Conservation (phyloP, 2,329 filamentous ascomycete species). For the Thielaviopsis ethacetica region DNA sequence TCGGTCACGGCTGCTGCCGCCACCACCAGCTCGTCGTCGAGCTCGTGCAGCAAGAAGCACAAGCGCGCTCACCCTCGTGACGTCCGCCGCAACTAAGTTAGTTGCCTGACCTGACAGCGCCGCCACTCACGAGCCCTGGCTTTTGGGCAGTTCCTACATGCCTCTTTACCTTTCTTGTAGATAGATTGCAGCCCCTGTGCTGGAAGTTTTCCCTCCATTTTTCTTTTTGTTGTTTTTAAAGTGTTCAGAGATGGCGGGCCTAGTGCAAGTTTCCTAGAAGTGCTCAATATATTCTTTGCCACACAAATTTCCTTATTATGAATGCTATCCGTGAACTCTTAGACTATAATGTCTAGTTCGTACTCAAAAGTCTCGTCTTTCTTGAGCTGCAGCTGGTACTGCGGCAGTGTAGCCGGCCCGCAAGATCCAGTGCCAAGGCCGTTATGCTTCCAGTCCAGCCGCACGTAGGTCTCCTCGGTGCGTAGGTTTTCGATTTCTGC, state of each 20-base stretch:
- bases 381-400: slow-evolving; percentile 27
- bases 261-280: neutral
- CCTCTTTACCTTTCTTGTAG: neutral
- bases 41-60: neutral
- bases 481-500: slow-evolving; percentile 36
- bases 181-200: neutral
- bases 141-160: too few relatives aligned
- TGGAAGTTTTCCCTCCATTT: neutral
- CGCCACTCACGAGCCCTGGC: too few relatives aligned
- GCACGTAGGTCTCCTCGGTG: slow-evolving; percentile 35
- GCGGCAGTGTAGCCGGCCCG: slow-evolving; percentile 36
- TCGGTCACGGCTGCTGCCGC: neutral
- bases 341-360: slow-evolving; percentile 21
- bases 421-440: slow-evolving; percentile 47
- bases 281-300: neutral
- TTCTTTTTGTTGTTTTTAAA: neutral
- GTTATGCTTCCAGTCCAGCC: slow-evolving; percentile 45
- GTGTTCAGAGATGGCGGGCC: neutral
- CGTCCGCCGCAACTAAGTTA: neutral
- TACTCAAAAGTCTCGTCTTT: slow-evolving; percentile 27
- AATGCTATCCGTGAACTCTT: neutral
- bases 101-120: too few relatives aligned
- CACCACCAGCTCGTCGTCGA: neutral
- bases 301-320: neutral
- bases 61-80: slow-evolving; percentile 5